These are phyloP conservation scores for Puccinia novopanici DNA, from an alignment of 1,284 basidiomycete genomes.

Conservation along the genomic window DNA sequence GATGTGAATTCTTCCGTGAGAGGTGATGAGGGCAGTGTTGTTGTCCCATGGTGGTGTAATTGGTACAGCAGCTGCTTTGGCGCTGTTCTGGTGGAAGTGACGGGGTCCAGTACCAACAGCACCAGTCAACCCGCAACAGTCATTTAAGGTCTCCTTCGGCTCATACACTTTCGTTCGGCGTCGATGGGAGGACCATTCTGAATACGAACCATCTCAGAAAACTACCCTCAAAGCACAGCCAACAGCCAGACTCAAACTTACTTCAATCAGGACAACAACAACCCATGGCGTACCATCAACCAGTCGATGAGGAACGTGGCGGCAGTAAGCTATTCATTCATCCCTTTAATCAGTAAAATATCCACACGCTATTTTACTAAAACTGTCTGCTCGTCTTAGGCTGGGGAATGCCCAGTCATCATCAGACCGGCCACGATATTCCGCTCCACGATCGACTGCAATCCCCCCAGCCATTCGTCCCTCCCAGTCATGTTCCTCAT, in stretches of 20 bases:
- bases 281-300: constrained; percentile 8
- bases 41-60: too few species aligned
- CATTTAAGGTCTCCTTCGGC: too few species aligned
- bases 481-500: neutral
- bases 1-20: too few species aligned
- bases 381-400: neutral
- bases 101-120: too few species aligned
- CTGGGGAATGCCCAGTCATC: constrained; percentile 26
- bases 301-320: constrained; percentile 22
- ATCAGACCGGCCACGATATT: constrained; percentile 13
- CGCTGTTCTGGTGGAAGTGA: too few species aligned
- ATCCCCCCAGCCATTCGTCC: neutral
- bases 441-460: constrained; percentile 4
- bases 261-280: neutral
- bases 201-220: neutral
- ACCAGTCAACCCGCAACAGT: too few species aligned
- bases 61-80: too few species aligned
- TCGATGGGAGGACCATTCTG: too few species aligned
- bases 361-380: too few species aligned
- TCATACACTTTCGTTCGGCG: neutral
- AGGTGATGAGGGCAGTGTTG: too few species aligned
- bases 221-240: neutral
- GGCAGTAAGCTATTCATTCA: constrained; percentile 1
- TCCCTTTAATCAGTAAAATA: too few species aligned
- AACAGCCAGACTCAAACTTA: too few species aligned